Evolutionary conservation across 805 yeast genomes (phyloP).

Genomic region (Osmozyma mogii): DNA sequence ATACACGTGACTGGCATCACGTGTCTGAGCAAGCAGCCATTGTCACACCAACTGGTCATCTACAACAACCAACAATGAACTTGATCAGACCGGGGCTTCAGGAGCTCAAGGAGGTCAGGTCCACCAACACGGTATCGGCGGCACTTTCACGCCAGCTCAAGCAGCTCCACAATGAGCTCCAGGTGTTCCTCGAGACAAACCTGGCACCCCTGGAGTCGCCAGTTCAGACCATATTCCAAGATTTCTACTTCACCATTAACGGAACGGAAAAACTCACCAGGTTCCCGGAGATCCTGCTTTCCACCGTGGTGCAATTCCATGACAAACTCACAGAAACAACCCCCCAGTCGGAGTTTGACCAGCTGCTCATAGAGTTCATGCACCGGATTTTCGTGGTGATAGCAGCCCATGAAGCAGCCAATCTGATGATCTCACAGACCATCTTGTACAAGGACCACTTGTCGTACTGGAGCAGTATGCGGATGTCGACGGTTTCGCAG

Average conservation of each 20-base stretch:
- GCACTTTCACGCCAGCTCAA: constrained; percentile 15
- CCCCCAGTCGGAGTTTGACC: constrained; percentile 4
- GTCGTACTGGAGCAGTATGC: constrained; percentile 28
- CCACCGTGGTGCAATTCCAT: constrained; percentile 5
- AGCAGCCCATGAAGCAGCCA: constrained; percentile 22
- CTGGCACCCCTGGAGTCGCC: constrained; percentile 8
- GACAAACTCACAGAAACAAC: constrained; percentile 1
- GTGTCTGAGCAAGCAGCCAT: background rate
- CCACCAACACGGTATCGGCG: constrained; percentile 25
- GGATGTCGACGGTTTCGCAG: constrained; percentile 18
- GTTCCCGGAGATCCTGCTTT: constrained; percentile 9
- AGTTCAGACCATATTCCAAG: constrained; percentile 9
- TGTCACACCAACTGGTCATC: background rate
- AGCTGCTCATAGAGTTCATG: constrained; percentile 10
- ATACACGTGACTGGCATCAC: background rate
- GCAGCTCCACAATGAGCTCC: constrained; percentile 15
- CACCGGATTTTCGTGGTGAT: constrained; percentile 18
- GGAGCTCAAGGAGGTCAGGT: constrained; percentile 15
- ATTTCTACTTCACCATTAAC: constrained; percentile 11
- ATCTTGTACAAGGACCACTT: constrained; percentile 24
- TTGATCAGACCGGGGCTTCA: constrained; percentile 13
- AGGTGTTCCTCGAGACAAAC: constrained; percentile 15
- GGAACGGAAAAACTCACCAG: constrained; percentile 7
- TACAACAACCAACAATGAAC: constrained; percentile 11
- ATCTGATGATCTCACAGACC: constrained; percentile 26